A percentile compares a stretch with the other conserved stretches of the same genome.
phyloP scores from a whole-genome alignment of 2,329 filamentous ascomycete genomes.

The Fonsecaea erecta region DNA sequence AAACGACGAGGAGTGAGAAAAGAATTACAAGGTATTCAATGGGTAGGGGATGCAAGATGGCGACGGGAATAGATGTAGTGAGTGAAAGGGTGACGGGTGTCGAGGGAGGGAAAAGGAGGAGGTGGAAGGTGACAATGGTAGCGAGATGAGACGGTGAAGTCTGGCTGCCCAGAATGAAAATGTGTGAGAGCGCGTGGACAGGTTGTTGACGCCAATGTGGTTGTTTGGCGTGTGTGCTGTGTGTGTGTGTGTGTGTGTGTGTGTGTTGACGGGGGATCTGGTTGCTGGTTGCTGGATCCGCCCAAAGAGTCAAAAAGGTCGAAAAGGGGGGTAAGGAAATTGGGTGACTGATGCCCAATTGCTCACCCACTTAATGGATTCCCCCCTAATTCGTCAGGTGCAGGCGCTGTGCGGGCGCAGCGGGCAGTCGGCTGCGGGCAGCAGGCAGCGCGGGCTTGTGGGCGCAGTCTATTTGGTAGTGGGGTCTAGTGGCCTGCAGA shows the following conservation, averaged over 20 bases:
- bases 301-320: neutral
- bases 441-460: neutral
- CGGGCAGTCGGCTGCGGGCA: constrained; percentile 3
- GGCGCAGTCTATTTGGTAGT: neutral
- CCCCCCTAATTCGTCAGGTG: constrained; percentile 47
- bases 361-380: constrained; percentile 9
- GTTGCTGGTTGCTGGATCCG: constrained; percentile 3
- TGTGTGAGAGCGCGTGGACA: constrained; percentile 1
- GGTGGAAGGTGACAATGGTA: constrained; percentile 7
- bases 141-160: constrained; percentile 19
- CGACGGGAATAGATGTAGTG: neutral
- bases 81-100: neutral
- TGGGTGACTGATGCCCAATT: constrained; percentile 22
- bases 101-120: neutral
- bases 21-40: constrained; percentile 49
- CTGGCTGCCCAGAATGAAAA: constrained; percentile 8
- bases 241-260: too few relatives aligned
- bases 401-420: constrained; percentile 25
- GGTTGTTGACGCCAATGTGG: constrained; percentile 4
- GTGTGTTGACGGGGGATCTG: constrained; percentile 4
- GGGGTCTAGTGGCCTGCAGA: neutral
- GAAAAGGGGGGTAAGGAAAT: constrained; percentile 8
- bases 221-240: constrained; percentile 5
- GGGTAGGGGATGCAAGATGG: neutral
- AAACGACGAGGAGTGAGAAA: neutral